Evolutionary conservation across 2,329 filamentous ascomycete genomes (phyloP).

Genomic region (Calonectria ilicicola): DNA sequence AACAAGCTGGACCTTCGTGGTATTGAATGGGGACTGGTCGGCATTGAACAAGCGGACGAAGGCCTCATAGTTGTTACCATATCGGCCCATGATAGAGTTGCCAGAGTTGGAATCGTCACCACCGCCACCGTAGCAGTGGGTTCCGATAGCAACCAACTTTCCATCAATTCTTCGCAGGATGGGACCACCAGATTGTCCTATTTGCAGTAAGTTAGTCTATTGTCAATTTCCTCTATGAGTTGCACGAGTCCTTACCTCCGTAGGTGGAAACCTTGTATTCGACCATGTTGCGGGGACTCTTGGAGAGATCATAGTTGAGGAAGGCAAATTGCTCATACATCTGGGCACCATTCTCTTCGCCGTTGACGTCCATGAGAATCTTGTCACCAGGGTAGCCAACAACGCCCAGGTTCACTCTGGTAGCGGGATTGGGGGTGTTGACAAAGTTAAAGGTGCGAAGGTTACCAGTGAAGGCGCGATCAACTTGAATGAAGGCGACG

Average conservation of each 20-base stretch:
- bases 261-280: constrained; percentile 46
- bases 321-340: constrained; percentile 48
- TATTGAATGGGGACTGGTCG: constrained; percentile 10
- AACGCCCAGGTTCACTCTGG: constrained; percentile 38
- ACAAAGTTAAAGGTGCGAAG: constrained; percentile 36
- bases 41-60: constrained; percentile 28
- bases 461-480: constrained; percentile 38
- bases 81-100: constrained; percentile 35
- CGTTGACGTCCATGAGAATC: constrained; percentile 20
- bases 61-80: constrained; percentile 38
- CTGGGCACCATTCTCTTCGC: constrained; percentile 41
- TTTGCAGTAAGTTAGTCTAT: neutral
- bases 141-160: constrained; percentile 38
- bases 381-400: constrained; percentile 50
- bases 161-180: constrained; percentile 32
- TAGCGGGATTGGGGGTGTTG: constrained; percentile 22
- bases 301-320: constrained; percentile 38
- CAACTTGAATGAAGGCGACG: constrained; percentile 42
- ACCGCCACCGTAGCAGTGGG: constrained; percentile 43
- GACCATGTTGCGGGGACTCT: constrained; percentile 41
- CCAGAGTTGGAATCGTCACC: constrained; percentile 39
- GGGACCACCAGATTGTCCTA: constrained; percentile 45
- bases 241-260: constrained; percentile 35
- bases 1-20: neutral
- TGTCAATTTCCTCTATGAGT: no score